These are phyloP conservation scores for Schizopora paradoxa DNA, from an alignment of 1,284 basidiomycete genomes.

Conservation along the genomic window DNA sequence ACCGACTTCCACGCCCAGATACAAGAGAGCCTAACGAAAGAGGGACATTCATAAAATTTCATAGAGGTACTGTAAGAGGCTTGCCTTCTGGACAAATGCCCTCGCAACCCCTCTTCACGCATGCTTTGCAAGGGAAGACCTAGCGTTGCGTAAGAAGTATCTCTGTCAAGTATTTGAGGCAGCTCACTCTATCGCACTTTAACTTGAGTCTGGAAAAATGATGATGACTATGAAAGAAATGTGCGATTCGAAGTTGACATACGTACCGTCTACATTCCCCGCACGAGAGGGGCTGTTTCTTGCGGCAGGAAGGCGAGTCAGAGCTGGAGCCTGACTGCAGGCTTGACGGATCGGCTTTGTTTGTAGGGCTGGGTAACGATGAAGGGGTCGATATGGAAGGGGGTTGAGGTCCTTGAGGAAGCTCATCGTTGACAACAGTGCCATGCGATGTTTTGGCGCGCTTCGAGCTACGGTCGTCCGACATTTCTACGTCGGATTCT, in stretches of 20 bases:
- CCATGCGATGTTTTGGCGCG: too few species aligned
- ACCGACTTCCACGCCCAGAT: slow-evolving; percentile 15
- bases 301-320: too few species aligned
- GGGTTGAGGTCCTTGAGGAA: too few species aligned
- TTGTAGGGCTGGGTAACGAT: too few species aligned
- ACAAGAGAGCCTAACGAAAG: slow-evolving; percentile 9
- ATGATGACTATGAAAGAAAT: background rate
- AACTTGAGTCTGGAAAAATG: slow-evolving; percentile 9
- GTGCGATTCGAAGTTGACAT: background rate
- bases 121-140: slow-evolving; percentile 16
- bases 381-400: too few species aligned
- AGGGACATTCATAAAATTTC: background rate
- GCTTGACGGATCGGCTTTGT: too few species aligned
- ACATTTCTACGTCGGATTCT: too few species aligned
- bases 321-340: too few species aligned
- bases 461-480: too few species aligned
- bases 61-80: background rate
- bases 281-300: slow-evolving; percentile 7
- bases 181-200: slow-evolving; percentile 14
- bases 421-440: too few species aligned
- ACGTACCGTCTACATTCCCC: slow-evolving; percentile 14
- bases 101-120: slow-evolving; percentile 15
- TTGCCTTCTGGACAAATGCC: slow-evolving; percentile 16
- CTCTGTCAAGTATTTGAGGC: background rate
- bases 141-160: slow-evolving; percentile 1